Base-by-base conservation (phyloP, 2,329 filamentous ascomycete species). In the Fusarium fracticaudum region DNA sequence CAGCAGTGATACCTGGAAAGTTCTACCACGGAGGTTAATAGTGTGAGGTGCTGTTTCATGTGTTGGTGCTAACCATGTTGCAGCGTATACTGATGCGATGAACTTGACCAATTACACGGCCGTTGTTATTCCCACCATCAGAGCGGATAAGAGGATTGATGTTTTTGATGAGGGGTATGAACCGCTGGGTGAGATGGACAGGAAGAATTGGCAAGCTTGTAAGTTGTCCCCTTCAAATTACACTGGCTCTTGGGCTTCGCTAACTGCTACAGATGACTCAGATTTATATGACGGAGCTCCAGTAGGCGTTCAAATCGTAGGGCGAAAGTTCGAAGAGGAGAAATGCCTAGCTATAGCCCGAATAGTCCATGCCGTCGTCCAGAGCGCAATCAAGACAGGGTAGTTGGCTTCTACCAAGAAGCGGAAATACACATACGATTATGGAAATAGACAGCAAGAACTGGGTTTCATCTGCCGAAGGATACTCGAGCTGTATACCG, bases 91-190 rank as follows among this genome's bases (percentile, higher is more conserved):
- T 3, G 75, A 78, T 41, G 64, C 83, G 18, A 83, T 90, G 50
- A 91, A 91, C 72, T 54, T 89, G 24, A 72, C 91, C 24, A 89
- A 91, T 75, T 91, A 91, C 65, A 88, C 86, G 3, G 82, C 82
- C 38, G 85, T 86, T 0, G 84, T 87, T 4, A 82, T 91, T 24
- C 90, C 90, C 0, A 87, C 91, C 3, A 90, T 88, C 0, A 84
- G 79, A 48, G 87, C 85, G 0, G 85, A 91, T 64, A 87, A 87
- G 75, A 77, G 60, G 0, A 58, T 90, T 9, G 90, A 91, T 76
- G 74, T 80, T 20, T 77, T 82, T 31, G 80, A 85, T 43, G 40
- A 72, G 8, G 77, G 73, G 1, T 86, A 84, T 71, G 68, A 79
- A 31, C 84, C 86, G 2, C 41, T 84, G n/a, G 84, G 79, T 62